Percentiles rank a stretch among this genome's conserved stretches.
Conservation (phyloP, 352 stramenopile species). For the Phytophthora parvispora region DNA sequence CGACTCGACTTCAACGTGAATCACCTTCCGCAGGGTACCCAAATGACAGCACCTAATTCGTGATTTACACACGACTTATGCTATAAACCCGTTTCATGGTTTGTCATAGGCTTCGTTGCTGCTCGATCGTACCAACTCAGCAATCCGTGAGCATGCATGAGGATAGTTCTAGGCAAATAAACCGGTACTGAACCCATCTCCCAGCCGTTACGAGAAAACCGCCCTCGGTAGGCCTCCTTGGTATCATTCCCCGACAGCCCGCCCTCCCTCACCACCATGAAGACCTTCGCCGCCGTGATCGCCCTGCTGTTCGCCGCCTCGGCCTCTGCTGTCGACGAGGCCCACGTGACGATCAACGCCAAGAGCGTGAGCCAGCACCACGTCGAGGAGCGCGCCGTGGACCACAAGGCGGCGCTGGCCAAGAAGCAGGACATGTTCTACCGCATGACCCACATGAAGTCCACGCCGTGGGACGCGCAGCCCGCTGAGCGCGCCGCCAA, state of each 20-base stretch:
- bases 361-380: conserved; percentile 20
- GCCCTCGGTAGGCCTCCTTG: background rate
- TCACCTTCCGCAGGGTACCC: background rate
- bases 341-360: conserved; percentile 18
- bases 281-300: conserved; percentile 23
- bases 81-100: background rate
- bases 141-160: too few species aligned
- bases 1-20: background rate
- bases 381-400: conserved; percentile 30
- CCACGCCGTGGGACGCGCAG: conserved; percentile 75
- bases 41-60: background rate
- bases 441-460: conserved; percentile 62
- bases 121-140: too few species aligned
- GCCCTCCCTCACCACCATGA: conserved; percentile 17
- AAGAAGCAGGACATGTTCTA: conserved; percentile 55
- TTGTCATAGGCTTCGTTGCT: background rate
- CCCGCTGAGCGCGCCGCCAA: conserved; percentile 53
- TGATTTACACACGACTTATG: background rate
- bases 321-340: conserved; percentile 7
- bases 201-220: background rate
- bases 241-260: conserved; percentile 21
- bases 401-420: conserved; percentile 29
- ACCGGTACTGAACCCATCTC: background rate
- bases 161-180: too few species aligned
- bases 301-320: conserved; percentile 22